Evolutionary conservation across 2,329 filamentous ascomycete species (phyloP).

Genomic region (Arachnomyces sp.): DNA sequence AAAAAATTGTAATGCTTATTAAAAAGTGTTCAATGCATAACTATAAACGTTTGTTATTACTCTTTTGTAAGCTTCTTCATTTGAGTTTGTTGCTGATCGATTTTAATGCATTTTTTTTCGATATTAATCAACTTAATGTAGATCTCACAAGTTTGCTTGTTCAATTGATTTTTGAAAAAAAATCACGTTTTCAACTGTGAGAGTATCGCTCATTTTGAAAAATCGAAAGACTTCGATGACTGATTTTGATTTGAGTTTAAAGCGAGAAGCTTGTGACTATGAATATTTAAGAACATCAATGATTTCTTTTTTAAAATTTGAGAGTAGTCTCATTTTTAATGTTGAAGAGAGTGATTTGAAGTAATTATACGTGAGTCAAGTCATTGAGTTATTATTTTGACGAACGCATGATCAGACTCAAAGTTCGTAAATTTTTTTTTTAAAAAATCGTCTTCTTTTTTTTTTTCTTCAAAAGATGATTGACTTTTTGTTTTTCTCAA

Average conservation of each 20-base stretch:
- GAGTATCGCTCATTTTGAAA: slow-evolving; percentile 30
- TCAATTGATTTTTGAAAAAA: slow-evolving; percentile 69
- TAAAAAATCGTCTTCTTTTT: too few relatives aligned
- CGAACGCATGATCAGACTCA: too few relatives aligned
- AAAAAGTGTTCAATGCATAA: slow-evolving; percentile 68
- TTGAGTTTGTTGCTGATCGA: slow-evolving; percentile 56
- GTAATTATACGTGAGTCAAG: too few relatives aligned
- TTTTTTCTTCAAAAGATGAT: too few relatives aligned
- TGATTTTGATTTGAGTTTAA: slow-evolving; percentile 13
- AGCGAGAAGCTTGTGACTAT: too few relatives aligned
- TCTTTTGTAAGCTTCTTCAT: slow-evolving; percentile 49
- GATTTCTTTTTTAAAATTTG: too few relatives aligned
- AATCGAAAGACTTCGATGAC: slow-evolving; percentile 12
- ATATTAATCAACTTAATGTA: slow-evolving; percentile 80
- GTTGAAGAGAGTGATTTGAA: too few relatives aligned
- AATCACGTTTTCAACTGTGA: slow-evolving; percentile 56
- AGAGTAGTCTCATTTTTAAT: too few relatives aligned
- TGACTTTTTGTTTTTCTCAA: too few relatives aligned
- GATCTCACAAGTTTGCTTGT: slow-evolving; percentile 56
- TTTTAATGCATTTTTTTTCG: slow-evolving; percentile 77
- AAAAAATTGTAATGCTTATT: slow-evolving; percentile 84
- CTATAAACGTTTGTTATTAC: slow-evolving; percentile 78
- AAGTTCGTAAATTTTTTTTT: too few relatives aligned
- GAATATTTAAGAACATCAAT: too few relatives aligned
- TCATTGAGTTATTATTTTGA: too few relatives aligned